A percentile compares a stretch with the other conserved stretches of the same genome.
These are phyloP conservation scores for Penicillium diatomitis DNA, from an alignment of 495 filamentous ascomycete species.

Conservation along the genomic window DNA sequence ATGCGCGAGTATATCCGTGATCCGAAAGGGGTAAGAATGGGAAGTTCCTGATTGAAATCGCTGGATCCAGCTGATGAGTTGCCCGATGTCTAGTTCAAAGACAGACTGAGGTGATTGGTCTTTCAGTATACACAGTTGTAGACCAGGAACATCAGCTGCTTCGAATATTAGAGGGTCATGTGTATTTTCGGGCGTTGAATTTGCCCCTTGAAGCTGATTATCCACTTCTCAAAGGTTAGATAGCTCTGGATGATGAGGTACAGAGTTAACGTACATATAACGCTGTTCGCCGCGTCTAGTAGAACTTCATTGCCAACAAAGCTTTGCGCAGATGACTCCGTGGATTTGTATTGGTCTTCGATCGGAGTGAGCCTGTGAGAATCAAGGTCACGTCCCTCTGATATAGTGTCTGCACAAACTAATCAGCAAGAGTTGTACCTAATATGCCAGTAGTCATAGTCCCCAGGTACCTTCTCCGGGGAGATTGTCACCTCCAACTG, in stretches of 20 bases:
- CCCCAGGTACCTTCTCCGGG: background rate
- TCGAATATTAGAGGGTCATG: background rate
- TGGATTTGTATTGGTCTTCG: background rate
- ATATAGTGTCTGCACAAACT: background rate
- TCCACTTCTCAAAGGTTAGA: background rate
- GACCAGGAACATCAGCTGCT: background rate
- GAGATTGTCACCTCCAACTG: background rate
- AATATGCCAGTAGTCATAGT: background rate
- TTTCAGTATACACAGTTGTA: background rate
- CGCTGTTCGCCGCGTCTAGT: background rate
- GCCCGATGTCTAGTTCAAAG: background rate
- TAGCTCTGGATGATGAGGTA: background rate
- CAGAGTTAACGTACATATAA: background rate
- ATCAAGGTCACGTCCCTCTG: background rate
- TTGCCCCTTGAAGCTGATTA: background rate
- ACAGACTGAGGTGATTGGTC: background rate
- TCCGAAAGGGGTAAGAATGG: background rate
- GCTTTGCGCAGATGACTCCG: background rate
- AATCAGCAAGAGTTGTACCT: background rate
- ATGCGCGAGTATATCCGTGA: background rate
- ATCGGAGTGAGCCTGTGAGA: background rate
- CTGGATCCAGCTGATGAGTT: background rate
- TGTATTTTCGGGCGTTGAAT: background rate
- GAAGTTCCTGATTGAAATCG: background rate
- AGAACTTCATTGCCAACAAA: background rate